Evolutionary conservation across 306 rosid genomes (phyloP).

Genomic region (Canavalia ensiformis): DNA sequence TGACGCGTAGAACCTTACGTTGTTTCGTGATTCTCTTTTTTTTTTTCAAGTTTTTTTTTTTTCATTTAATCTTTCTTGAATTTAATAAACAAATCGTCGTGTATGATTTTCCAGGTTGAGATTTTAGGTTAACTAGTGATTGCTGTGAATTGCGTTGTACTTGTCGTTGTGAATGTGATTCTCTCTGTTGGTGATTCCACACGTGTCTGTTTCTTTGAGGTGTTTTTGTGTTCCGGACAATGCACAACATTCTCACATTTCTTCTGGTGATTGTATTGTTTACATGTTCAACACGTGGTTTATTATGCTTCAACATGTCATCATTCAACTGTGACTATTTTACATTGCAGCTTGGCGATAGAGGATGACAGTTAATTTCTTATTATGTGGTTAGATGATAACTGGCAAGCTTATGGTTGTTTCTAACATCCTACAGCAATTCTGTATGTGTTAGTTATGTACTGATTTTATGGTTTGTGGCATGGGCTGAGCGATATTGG

Average conservation of each 20-base stretch:
- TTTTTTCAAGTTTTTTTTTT: not conserved
- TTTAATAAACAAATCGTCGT: not conserved
- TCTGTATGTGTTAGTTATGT: not conserved
- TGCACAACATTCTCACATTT: not conserved
- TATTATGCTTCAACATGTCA: not conserved
- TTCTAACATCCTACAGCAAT: not conserved
- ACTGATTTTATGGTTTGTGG: not conserved
- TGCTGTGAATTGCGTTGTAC: not conserved
- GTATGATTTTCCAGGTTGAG: conserved; percentile 3
- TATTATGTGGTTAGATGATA: conserved; percentile 2
- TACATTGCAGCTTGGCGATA: not conserved
- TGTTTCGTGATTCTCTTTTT: not conserved
- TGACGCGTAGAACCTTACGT: not conserved
- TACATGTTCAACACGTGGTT: not conserved
- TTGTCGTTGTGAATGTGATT: not conserved
- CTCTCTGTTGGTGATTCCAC: not conserved
- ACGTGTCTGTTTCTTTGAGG: not conserved
- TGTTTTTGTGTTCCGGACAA: not conserved
- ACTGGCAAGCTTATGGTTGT: not conserved
- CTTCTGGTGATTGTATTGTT: not conserved
- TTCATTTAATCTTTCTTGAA: not conserved
- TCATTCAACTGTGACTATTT: not conserved
- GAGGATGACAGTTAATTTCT: not conserved
- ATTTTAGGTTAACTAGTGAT: not conserved
- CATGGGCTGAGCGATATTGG: not conserved